Base-by-base conservation (phyloP, 2,329 filamentous ascomycete genomes). In the Cercospora janseana region DNA sequence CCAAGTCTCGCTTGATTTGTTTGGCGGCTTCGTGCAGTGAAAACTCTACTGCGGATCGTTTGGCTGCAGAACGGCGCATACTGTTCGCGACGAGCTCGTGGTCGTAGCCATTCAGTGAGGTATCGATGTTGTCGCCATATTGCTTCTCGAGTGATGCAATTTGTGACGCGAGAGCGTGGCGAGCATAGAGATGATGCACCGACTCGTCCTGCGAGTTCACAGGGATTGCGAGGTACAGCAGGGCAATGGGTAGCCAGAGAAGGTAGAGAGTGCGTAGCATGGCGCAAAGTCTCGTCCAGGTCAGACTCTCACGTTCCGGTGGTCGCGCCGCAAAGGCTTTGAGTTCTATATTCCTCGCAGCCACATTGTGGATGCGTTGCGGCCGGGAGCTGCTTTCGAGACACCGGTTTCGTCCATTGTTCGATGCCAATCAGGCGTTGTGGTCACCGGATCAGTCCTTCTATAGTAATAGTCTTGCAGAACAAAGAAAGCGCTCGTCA, bases 241-340 rank as follows among this genome's bases (percentile, higher is more conserved):
- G 28, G 41, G 50, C 50, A 28, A 52, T 49, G 26, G 50, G 45
- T 12, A 53, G 41, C 51, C 51, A 53, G 40, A 53, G 45, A 16
- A 52, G 51, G 24, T 53, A 53, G 40, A 49, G 16, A 26, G 40
- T 23, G 51, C 51, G 31, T 5, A 38, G 16, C 13, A 38, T 23
- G 20, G 37, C 21, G n/a, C n/a, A n/a, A n/a, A n/a, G n/a, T n/a
- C n/a, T n/a, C n/a, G n/a, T n/a, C n/a, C n/a, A n/a, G n/a, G n/a
- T n/a, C n/a, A n/a, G n/a, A n/a, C n/a, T n/a, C n/a, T n/a, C n/a
- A n/a, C n/a, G n/a, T n/a, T n/a, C n/a, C n/a, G n/a, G n/a, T n/a
- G n/a, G n/a, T n/a, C n/a, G n/a, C n/a, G n/a, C n/a, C n/a, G n/a
- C n/a, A n/a, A n/a, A n/a, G n/a, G n/a, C n/a, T n/a, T n/a, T n/a